A percentile compares a stretch with the other conserved stretches of the same genome.
Conservation (phyloP, 352 stramenopile species). For the Phytophthora lateralis region DNA sequence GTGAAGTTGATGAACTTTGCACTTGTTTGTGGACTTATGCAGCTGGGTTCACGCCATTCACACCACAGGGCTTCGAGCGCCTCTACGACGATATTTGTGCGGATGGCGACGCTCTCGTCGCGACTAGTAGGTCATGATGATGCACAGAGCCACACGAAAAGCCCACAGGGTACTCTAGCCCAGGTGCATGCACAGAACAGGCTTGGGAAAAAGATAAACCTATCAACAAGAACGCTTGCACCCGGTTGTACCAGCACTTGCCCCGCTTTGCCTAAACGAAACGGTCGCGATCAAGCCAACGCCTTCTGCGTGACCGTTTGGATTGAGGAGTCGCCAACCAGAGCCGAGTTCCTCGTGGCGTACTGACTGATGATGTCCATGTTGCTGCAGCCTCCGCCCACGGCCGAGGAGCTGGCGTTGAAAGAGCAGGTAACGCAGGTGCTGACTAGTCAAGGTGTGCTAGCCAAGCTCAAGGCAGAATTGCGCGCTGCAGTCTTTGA, state of each 20-base stretch:
- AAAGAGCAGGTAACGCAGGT: conserved; percentile 67
- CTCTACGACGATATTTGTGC: conserved; percentile 88
- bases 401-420: conserved; percentile 60
- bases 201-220: conserved; percentile 12
- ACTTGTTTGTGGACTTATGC: conserved; percentile 84
- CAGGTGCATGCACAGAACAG: conserved; percentile 18
- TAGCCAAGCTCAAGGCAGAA: conserved; percentile 81
- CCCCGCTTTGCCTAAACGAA: conserved; percentile 13
- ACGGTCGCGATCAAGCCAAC: conserved; percentile 7
- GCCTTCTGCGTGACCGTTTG: conserved; percentile 20
- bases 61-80: conserved; percentile 75
- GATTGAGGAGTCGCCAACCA: conserved; percentile 9
- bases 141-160: not conserved
- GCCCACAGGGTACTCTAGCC: not conserved
- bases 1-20: conserved; percentile 78
- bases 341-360: not conserved
- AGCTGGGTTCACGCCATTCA: conserved; percentile 77
- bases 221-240: conserved; percentile 29
- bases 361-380: conserved; percentile 21
- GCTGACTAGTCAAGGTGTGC: conserved; percentile 64
- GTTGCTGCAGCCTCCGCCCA: conserved; percentile 35
- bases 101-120: conserved; percentile 57
- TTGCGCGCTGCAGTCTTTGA: conserved; percentile 78
- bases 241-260: conserved; percentile 11
- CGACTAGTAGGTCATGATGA: conserved; percentile 29